Conservation (phyloP, 352 stramenopile genomes). For the Globisporangium recalcitrans region DNA sequence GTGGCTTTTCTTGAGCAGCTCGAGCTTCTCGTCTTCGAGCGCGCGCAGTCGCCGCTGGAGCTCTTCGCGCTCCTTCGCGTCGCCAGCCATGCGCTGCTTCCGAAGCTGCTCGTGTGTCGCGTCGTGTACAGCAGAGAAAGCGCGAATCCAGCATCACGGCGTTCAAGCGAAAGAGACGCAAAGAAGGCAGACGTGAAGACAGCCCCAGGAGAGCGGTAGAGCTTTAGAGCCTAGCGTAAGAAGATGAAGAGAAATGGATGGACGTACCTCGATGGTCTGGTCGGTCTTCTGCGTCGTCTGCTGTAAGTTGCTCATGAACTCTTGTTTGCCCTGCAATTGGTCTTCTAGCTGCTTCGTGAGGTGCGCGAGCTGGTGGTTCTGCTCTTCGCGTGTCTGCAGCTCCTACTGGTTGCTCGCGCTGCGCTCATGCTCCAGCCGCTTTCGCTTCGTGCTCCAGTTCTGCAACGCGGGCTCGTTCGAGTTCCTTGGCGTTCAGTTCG, state of each 20-base stretch:
- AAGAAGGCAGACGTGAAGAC: background rate
- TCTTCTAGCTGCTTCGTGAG: conserved; percentile 26
- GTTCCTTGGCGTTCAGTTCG: background rate
- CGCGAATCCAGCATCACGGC: too few relatives aligned
- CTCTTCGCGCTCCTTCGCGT: conserved; percentile 52
- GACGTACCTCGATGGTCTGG: conserved; percentile 41
- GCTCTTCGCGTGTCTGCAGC: conserved; percentile 19
- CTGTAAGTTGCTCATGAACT: conserved; percentile 26
- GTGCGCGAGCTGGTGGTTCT: conserved; percentile 32
- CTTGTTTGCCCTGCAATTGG: conserved; percentile 28
- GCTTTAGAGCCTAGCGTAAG: background rate
- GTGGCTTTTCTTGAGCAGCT: conserved; percentile 51
- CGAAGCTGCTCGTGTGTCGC: conserved; percentile 31
- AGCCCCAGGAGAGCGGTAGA: background rate
- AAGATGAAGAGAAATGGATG: background rate
- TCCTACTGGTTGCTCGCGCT: conserved; percentile 27
- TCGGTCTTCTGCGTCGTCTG: conserved; percentile 33
- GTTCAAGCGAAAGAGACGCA: background rate
- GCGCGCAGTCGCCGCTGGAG: conserved; percentile 40
- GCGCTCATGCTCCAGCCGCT: conserved; percentile 22
- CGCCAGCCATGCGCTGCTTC: conserved; percentile 34
- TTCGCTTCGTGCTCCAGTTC: conserved; percentile 24
- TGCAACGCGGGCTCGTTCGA: background rate
- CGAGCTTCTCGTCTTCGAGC: conserved; percentile 56
- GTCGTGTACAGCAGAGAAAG: background rate